Evolutionary conservation across 768 basidiomycete species (phyloP), one percentile per base, ranked within the genome.

Genomic region (Boletus sensibilis): DNA sequence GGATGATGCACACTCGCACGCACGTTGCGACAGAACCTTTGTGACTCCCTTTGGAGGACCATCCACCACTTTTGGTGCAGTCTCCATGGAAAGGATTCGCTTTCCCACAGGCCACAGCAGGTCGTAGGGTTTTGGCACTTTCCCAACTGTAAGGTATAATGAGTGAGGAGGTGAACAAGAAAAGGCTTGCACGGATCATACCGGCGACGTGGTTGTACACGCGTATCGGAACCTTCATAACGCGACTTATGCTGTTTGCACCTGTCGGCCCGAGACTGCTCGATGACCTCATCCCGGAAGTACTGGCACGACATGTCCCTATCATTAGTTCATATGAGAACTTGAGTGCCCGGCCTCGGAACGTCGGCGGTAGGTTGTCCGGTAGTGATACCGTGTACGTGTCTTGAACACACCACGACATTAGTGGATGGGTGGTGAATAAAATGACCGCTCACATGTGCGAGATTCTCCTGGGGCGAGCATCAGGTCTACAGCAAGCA

Each of bases 291-390:
- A 63, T 61, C 37, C 56, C 64, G 34, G 74, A 58, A 10, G 66
- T 45, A 39, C 77, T 75, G 13, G 88, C 84, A 13, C 91, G 81
- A 71, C 89, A 95, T 0, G 91, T 87, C 1, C 94, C 94, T 2
- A 98, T 81, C n/a, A 90, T 78, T 13, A 99, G 82, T 60, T 94
- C 87, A 67, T 98, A 98, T 4, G 88, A 88, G 68, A 99, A 95
- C 64, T 79, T 81, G 57, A 98, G 77, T 4, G 87, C 80, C 42
- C 89, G 86, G 3, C 97, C 96, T 44, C 83, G 82, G 74, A 91
- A 97, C 0, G 94, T 93, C 0, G 97, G 97, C 2, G 97, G 97
- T 0, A 98, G 76, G 53, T 83, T 83, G 12, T 83, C 77, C 0
- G 97, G 96, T 1, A 99, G 75, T 1, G 75, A 72, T 13, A 95